phyloP scores from a whole-genome alignment of 164 flowering plant species.

The Nymphaea thermarum region DNA sequence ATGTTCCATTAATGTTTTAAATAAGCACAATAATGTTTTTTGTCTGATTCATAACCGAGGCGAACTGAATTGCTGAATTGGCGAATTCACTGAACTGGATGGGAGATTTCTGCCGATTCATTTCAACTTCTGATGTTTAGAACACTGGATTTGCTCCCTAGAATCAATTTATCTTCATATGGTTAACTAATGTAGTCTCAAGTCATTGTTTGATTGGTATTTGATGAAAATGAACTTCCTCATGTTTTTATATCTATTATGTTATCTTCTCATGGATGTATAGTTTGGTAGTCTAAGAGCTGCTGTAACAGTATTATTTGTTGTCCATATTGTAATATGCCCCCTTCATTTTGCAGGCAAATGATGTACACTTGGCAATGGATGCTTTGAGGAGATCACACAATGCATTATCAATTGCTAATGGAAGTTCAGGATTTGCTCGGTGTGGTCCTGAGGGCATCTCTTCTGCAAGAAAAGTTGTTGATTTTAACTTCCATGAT shows the following conservation, averaged over 20 bases:
- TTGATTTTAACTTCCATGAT: conserved; percentile 79
- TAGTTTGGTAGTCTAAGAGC: background rate
- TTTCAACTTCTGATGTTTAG: too few species aligned
- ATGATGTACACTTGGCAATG: conserved; percentile 59
- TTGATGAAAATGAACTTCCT: background rate
- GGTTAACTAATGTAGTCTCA: too few species aligned
- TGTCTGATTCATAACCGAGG: too few species aligned
- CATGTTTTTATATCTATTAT: background rate
- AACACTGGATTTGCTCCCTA: too few species aligned
- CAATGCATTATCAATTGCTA: conserved; percentile 48
- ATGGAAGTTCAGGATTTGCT: conserved; percentile 18
- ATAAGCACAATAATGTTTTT: too few species aligned
- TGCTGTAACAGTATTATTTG: background rate
- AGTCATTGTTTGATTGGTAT: background rate
- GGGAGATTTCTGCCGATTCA: too few species aligned
- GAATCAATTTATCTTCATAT: too few species aligned
- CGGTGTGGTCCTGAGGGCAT: conserved; percentile 26
- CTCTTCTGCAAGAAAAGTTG: conserved; percentile 37
- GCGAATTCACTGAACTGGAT: too few species aligned
- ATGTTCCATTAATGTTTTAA: too few species aligned
- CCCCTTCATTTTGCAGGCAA: conserved; percentile 37
- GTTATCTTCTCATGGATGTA: background rate
- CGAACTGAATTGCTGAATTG: too few species aligned
- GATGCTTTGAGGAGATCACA: conserved; percentile 62
- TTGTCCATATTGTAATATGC: background rate